A percentile compares a stretch with the other conserved stretches of the same genome.
Evolutionary conservation across 1,139 yeast species (phyloP).

Genomic region (Geotrichum citri-aurantii): DNA sequence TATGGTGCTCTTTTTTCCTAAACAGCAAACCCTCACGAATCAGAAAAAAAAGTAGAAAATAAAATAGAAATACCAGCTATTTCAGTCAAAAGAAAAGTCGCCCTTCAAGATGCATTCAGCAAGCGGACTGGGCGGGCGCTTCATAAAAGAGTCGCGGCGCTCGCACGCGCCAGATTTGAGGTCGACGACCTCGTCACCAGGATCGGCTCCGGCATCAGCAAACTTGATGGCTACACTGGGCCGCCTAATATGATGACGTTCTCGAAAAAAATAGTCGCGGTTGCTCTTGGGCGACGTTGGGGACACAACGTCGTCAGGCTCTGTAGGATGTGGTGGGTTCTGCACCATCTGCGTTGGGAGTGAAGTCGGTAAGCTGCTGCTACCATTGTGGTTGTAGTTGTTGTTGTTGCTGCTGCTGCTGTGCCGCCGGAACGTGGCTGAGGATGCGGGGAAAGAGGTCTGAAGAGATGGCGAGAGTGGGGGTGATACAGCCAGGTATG

Average conservation of each 20-base stretch:
- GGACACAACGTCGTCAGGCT: background rate
- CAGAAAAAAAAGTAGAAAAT: too few relatives aligned
- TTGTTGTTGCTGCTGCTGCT: background rate
- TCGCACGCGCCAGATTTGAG: conserved; percentile 5
- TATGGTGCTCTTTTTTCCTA: too few relatives aligned
- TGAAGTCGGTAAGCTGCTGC: conserved; percentile 1
- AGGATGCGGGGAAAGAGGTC: background rate
- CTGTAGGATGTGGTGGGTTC: background rate
- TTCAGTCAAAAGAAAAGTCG: conserved; percentile 23
- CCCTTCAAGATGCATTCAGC: conserved; percentile 34
- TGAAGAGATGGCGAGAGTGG: background rate
- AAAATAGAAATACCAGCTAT: too few relatives aligned
- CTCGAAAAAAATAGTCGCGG: background rate
- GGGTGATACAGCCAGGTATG: background rate
- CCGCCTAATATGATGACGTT: conserved; percentile 18
- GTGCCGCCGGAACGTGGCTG: background rate
- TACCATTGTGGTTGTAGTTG: too few relatives aligned
- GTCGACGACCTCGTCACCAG: conserved; percentile 19
- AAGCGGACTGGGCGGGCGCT: conserved; percentile 30
- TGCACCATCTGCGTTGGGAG: background rate
- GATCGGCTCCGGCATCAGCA: conserved; percentile 12
- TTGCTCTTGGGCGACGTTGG: background rate
- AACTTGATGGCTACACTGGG: conserved; percentile 30
- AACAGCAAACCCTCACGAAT: too few relatives aligned
- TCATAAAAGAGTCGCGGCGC: conserved; percentile 14